Evolutionary conservation across 2,329 filamentous ascomycete genomes (phyloP).

Genomic region (Domatiomyces catenatus): DNA sequence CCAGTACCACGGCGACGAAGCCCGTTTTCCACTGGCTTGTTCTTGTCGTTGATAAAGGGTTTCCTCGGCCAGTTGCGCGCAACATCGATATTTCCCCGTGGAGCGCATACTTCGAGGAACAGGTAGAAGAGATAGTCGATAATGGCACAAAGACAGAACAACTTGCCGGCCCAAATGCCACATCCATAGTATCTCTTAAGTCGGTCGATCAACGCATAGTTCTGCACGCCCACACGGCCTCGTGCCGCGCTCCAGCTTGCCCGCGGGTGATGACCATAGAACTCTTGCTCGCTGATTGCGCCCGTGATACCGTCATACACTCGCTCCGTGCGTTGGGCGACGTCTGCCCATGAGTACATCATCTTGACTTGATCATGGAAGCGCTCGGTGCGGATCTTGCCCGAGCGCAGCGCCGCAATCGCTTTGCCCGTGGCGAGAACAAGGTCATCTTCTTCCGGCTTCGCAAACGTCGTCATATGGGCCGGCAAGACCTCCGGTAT

Average conservation of each 20-base stretch:
- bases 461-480: conserved; percentile 96
- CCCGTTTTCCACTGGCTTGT: conserved; percentile 18
- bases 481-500: conserved; percentile 91
- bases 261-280: conserved; percentile 65
- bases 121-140: conserved; percentile 88
- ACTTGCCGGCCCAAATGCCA: conserved; percentile 93
- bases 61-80: conserved; percentile 88
- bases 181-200: conserved; percentile 95
- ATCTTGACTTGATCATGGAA: conserved; percentile 95
- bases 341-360: conserved; percentile 98
- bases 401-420: conserved; percentile 70
- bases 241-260: conserved; percentile 56
- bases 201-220: conserved; percentile 84
- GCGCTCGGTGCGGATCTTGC: conserved; percentile 74
- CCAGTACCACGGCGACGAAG: conserved; percentile 12
- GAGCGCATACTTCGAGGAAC: conserved; percentile 74
- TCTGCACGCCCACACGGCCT: conserved; percentile 55
- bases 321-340: conserved; percentile 80
- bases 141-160: conserved; percentile 88
- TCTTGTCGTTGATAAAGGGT: conserved; percentile 20
- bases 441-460: conserved; percentile 89
- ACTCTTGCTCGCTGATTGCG: conserved; percentile 68
- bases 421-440: conserved; percentile 79
- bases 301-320: conserved; percentile 91
- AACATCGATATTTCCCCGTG: conserved; percentile 71